Base-by-base conservation (phyloP, 345 rosid species). In the Ceriops decandra region DNA sequence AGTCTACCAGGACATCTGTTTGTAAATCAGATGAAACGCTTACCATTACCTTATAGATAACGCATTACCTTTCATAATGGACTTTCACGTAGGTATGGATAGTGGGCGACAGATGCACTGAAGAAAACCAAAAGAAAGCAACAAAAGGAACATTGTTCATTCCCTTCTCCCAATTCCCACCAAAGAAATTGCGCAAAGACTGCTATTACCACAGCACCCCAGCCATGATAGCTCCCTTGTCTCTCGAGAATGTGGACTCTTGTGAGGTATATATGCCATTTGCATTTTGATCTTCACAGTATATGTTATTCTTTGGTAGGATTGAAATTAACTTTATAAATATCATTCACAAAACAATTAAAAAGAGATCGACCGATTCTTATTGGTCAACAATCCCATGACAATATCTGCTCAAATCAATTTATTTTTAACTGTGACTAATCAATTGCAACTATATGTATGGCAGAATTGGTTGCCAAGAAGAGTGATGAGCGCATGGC, bases 401-500 rank as follows among this genome's bases (percentile, higher is more conserved):
- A 3, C 49, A 13, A 3, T 13, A 42, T 42, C 5, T 42, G 49
- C 49, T 13, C 16, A 13, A 13, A 42, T 42, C 16, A 42, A 42
- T 42, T 15, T 15, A 13, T 13, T 42, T 42, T 42, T 42, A 13
- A 3, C 0, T 13, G 19, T 0, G 19, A 42, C 5, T 42, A 42
- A 11, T 11, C 17, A 3, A 42, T 42, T 42, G 17, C 49, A 42
- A 42, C 2, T 42, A 42, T 42, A 22, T 54, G 17, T 8, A 24
- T 28, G 47, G 36, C 79, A 90, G 90, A 88, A 86, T 66, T 90
- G 92, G 93, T 38, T 88, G 68, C 88, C 87, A 36, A 84, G 93
- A 75, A 85, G 91, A 62, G 91, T 80, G 84, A 86, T 90, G 88
- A 90, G 90, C 52, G 89, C 93, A 15, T 86, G 96, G 86, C 76